A percentile compares a stretch with the other conserved stretches of the same genome.
phyloP scores from a whole-genome alignment of 495 filamentous ascomycete genomes.

The Xylaria grammica region DNA sequence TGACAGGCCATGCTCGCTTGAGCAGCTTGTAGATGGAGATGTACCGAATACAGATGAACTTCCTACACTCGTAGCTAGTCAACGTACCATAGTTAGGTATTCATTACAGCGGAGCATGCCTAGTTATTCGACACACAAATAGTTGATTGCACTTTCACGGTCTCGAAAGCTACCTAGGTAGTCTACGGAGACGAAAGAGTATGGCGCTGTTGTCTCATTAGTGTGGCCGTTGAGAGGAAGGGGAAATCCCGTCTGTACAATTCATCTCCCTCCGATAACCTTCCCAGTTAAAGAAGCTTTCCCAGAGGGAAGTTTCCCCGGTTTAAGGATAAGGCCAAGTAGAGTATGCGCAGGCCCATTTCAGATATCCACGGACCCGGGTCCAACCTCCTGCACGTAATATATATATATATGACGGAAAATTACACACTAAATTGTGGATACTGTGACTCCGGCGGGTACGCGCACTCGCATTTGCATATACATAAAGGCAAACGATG shows the following conservation, averaged over 20 bases:
- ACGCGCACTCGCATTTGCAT: slow-evolving; percentile 36
- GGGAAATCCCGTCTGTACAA: neutral
- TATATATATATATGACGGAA: slow-evolving; percentile 26
- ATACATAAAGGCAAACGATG: slow-evolving; percentile 35
- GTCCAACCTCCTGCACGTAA: slow-evolving; percentile 40
- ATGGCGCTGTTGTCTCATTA: no score
- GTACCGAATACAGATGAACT: no score
- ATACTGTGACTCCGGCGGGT: slow-evolving; percentile 35
- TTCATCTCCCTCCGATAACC: slow-evolving; percentile 36
- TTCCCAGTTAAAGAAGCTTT: slow-evolving; percentile 37
- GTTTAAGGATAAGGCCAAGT: slow-evolving; percentile 35
- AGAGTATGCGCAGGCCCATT: neutral
- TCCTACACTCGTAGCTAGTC: no score
- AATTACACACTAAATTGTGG: slow-evolving; percentile 37
- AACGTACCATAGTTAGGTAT: no score
- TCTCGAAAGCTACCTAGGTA: no score
- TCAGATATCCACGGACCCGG: neutral
- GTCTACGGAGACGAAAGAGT: no score
- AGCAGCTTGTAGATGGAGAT: no score
- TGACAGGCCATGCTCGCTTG: no score
- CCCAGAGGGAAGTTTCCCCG: slow-evolving; percentile 44
- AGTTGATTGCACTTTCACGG: no score
- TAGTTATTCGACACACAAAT: no score
- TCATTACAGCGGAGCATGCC: no score
- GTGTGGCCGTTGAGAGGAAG: neutral